A percentile compares a stretch with the other conserved stretches of the same genome.
Evolutionary conservation across 805 yeast species (phyloP).

Genomic region (Komagataella populi): DNA sequence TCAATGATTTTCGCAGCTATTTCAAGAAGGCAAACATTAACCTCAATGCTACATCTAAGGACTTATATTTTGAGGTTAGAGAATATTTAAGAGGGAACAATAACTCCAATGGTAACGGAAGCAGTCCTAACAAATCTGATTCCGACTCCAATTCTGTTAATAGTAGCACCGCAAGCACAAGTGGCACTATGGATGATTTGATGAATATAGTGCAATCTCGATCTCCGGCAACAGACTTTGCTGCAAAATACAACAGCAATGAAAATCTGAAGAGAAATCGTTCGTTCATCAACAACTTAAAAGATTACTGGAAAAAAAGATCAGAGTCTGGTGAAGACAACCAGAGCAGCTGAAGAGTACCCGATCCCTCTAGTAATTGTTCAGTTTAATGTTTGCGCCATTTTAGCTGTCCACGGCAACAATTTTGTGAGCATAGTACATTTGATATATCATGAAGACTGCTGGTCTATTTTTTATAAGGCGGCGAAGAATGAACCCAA

Average conservation of each 20-base stretch:
- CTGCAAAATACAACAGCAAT: conserved; percentile 48
- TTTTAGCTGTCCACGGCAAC: not conserved
- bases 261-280: conserved; percentile 17
- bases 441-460: not conserved
- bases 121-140: not conserved
- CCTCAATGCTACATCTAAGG: conserved; percentile 62
- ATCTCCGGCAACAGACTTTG: conserved; percentile 58
- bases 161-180: not conserved
- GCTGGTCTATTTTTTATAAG: not conserved
- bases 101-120: not conserved
- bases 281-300: conserved; percentile 16
- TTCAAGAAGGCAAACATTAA: conserved; percentile 65
- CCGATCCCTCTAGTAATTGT: not conserved
- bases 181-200: not conserved
- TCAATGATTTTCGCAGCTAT: conserved; percentile 74
- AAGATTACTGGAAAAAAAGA: conserved; percentile 8
- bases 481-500: not conserved
- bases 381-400: not conserved
- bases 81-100: conserved; percentile 38
- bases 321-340: not conserved
- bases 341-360: not conserved
- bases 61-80: conserved; percentile 73
- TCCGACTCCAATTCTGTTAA: not conserved
- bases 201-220: conserved; percentile 7
- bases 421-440: not conserved